Conservation (phyloP, 805 yeast species). For the Ogataea ramenticola region DNA sequence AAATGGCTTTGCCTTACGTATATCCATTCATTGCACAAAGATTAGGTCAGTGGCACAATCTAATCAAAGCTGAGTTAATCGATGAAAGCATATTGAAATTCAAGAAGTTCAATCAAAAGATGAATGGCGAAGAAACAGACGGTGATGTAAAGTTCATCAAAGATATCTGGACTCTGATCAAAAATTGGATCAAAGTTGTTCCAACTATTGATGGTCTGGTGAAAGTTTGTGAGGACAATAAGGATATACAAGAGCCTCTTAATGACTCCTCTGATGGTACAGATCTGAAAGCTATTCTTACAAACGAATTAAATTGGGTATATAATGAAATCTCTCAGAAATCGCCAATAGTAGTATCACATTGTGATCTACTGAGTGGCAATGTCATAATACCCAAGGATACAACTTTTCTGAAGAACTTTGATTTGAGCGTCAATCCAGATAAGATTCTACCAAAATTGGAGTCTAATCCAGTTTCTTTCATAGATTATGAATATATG, state of each 20-base stretch:
- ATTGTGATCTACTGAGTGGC: conserved; percentile 70
- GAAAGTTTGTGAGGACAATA: conserved; percentile 29
- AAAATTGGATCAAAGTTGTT: conserved; percentile 55
- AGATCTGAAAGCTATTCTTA: conserved; percentile 30
- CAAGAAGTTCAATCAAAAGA: conserved; percentile 21
- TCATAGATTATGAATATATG: conserved; percentile 70
- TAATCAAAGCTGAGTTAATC: conserved; percentile 37
- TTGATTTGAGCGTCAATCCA: conserved; percentile 16
- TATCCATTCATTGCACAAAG: conserved; percentile 56
- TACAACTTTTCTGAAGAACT: not conserved
- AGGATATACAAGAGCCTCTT: conserved; percentile 14
- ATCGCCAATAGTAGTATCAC: conserved; percentile 57
- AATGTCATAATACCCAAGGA: conserved; percentile 53
- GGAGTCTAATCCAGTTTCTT: conserved; percentile 37
- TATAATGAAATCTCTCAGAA: conserved; percentile 28
- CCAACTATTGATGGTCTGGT: conserved; percentile 41
- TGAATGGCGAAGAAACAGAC: conserved; percentile 3
- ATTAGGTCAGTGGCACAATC: conserved; percentile 65
- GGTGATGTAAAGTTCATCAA: conserved; percentile 25
- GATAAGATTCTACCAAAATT: not conserved
- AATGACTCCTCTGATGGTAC: not conserved
- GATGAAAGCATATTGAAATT: conserved; percentile 38
- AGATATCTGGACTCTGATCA: conserved; percentile 54
- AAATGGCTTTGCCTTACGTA: conserved; percentile 38
- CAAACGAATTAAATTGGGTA: conserved; percentile 51